Conservation (phyloP, 2,329 filamentous ascomycete species). For the Colletotrichum cuscutae region DNA sequence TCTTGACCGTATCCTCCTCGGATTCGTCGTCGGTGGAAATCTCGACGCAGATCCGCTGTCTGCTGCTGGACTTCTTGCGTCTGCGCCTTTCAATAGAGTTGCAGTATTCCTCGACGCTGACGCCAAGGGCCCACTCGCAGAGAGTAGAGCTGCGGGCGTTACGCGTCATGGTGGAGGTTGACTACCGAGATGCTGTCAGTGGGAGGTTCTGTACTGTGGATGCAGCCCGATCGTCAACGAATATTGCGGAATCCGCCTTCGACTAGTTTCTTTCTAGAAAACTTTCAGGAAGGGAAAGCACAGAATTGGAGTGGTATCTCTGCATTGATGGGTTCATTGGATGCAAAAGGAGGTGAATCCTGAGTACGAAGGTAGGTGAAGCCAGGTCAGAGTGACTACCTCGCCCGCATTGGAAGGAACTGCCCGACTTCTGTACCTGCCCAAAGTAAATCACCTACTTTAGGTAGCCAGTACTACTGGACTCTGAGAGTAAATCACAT, state of each 20-base stretch:
- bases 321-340: background rate
- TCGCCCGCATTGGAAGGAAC: background rate
- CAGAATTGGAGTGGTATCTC: background rate
- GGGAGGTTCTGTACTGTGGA: background rate
- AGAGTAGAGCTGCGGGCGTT: slow-evolving; percentile 37
- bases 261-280: background rate
- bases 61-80: slow-evolving; percentile 36
- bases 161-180: slow-evolving; percentile 18
- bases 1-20: slow-evolving; percentile 57
- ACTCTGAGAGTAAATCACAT: too few relatives aligned
- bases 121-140: slow-evolving; percentile 55
- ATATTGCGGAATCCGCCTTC: background rate
- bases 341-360: background rate
- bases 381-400: background rate
- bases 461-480: too few relatives aligned
- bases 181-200: background rate
- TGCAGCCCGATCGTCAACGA: background rate
- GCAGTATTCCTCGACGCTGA: slow-evolving; percentile 43
- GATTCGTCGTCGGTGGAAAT: slow-evolving; percentile 63
- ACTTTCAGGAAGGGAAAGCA: background rate
- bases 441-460: background rate
- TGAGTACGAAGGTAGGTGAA: background rate
- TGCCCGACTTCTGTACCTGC: background rate
- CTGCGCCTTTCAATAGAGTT: slow-evolving; percentile 32
- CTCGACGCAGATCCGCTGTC: slow-evolving; percentile 45